These are phyloP conservation scores for Candida ficus DNA, from an alignment of 805 yeast species.

Conservation along the genomic window DNA sequence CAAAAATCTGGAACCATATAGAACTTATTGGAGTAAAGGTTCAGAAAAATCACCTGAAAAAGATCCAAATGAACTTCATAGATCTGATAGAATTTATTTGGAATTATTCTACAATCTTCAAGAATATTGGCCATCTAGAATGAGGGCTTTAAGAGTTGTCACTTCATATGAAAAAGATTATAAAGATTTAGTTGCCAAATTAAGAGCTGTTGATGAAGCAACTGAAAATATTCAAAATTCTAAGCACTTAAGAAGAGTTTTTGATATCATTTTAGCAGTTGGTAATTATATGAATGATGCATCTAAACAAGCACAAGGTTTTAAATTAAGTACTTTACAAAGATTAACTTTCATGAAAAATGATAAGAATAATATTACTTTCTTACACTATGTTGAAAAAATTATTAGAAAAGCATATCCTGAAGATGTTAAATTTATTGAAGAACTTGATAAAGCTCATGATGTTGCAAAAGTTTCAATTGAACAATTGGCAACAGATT, in stretches of 20 bases:
- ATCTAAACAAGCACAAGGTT: conserved; percentile 94
- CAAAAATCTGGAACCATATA: conserved; percentile 74
- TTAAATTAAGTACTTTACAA: conserved; percentile 84
- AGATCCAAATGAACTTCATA: conserved; percentile 69
- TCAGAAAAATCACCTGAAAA: conserved; percentile 44
- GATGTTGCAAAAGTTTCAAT: conserved; percentile 69
- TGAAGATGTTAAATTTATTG: conserved; percentile 65
- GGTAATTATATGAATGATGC: conserved; percentile 87
- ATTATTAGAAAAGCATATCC: conserved; percentile 83
- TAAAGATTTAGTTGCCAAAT: conserved; percentile 58
- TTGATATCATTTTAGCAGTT: conserved; percentile 81
- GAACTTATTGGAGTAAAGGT: conserved; percentile 51
- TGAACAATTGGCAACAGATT: conserved; percentile 75
- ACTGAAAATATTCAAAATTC: conserved; percentile 62
- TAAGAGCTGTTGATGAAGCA: conserved; percentile 70
- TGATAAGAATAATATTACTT: conserved; percentile 69
- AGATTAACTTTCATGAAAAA: conserved; percentile 88
- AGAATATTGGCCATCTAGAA: conserved; percentile 88
- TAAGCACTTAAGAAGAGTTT: conserved; percentile 59
- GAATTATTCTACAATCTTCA: conserved; percentile 80
- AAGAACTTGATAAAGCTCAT: conserved; percentile 48
- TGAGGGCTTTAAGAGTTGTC: conserved; percentile 70
- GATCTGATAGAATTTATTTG: conserved; percentile 82
- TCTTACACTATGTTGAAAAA: conserved; percentile 87
- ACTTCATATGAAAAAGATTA: conserved; percentile 77